phyloP scores from a whole-genome alignment of 148 eudicot species.

The Rhododendron simsii region DNA sequence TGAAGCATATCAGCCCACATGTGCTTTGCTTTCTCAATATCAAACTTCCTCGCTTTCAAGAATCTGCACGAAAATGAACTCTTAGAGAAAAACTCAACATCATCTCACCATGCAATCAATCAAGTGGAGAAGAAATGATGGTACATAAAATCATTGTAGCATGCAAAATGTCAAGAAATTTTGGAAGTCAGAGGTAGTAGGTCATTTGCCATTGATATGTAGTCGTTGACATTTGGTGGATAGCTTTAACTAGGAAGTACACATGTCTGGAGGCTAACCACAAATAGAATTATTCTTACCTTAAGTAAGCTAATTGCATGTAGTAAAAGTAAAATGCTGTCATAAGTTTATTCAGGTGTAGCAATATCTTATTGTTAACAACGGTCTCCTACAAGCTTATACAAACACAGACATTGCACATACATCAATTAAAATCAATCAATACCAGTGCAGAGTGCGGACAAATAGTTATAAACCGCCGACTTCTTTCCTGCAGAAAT shows the following conservation, averaged over 20 bases:
- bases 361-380: not conserved
- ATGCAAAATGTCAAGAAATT: not conserved
- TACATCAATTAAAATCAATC: not conserved
- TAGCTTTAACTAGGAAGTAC: not conserved
- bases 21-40: slow-evolving; percentile 56
- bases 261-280: not conserved
- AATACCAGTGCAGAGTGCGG: not conserved
- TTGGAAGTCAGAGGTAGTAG: not conserved
- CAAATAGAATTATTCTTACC: not conserved
- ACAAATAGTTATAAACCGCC: not conserved
- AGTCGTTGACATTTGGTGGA: not conserved
- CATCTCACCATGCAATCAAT: not conserved
- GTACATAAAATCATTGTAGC: not conserved
- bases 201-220: not conserved
- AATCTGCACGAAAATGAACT: slow-evolving; percentile 38
- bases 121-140: not conserved
- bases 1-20: slow-evolving; percentile 91
- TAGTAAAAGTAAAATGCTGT: not conserved
- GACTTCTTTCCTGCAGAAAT: not conserved
- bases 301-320: not conserved
- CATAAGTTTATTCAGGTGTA: not conserved
- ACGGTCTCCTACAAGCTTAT: not conserved
- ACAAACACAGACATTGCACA: not conserved
- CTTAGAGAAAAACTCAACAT: not conserved
- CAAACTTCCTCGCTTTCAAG: slow-evolving; percentile 82